Conservation (phyloP, 2,329 filamentous ascomycete genomes). For the Aspergillus quadrilineatus region DNA sequence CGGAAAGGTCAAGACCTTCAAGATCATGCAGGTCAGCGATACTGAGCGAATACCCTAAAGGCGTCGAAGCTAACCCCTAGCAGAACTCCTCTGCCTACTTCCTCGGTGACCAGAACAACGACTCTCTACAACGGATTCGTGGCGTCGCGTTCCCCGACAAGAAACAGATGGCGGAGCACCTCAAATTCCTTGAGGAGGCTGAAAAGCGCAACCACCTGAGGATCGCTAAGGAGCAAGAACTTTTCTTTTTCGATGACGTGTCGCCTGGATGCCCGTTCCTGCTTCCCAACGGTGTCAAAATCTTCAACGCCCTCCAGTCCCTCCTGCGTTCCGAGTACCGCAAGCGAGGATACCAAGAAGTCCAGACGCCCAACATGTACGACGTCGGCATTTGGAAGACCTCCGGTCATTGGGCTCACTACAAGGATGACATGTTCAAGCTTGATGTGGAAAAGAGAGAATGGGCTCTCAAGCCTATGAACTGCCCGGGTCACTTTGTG, state of each 20-base stretch:
- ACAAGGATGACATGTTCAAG: conserved; percentile 95
- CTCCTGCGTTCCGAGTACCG: conserved; percentile 87
- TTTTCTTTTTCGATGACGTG: conserved; percentile 93
- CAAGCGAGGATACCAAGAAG: conserved; percentile 90
- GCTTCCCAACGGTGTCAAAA: conserved; percentile 85
- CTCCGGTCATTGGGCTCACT: conserved; percentile 90
- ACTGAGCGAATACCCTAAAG: conserved; percentile 13
- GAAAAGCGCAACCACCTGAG: conserved; percentile 93
- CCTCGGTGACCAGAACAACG: conserved; percentile 88
- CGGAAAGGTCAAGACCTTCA: conserved; percentile 89
- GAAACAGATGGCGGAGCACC: conserved; percentile 87
- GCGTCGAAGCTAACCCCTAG: conserved; percentile 29
- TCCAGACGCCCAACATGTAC: conserved; percentile 95
- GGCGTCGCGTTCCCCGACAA: conserved; percentile 97
- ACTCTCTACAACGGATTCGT: conserved; percentile 93
- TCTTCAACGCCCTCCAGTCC: conserved; percentile 83
- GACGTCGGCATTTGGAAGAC: conserved; percentile 91
- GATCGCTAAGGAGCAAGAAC: conserved; percentile 91
- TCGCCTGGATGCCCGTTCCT: conserved; percentile 95
- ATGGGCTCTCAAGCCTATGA: conserved; percentile 94
- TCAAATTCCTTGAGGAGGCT: conserved; percentile 95
- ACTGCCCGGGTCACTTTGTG: conserved; percentile 91
- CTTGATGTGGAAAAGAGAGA: conserved; percentile 77
- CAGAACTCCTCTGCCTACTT: conserved; percentile 81
- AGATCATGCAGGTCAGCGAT: conserved; percentile 71